Base-by-base conservation (phyloP, 352 stramenopile genomes). In the Elongisporangium senticosum region DNA sequence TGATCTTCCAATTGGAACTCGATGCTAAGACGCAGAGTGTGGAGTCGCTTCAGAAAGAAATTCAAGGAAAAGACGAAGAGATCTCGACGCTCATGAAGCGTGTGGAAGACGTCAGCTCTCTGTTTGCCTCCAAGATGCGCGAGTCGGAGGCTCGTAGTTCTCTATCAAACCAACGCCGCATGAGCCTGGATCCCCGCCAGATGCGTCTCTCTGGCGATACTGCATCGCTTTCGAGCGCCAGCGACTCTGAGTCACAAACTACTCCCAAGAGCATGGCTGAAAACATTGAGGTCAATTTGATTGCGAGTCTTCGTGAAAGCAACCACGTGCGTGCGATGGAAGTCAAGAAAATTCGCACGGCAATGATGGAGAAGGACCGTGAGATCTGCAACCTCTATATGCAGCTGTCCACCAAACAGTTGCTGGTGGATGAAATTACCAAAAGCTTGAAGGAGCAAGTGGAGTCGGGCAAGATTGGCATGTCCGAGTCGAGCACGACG, bases 301-400 rank as follows among this genome's bases (percentile, higher is more conserved):
- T 43, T 17, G 33, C 33, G 8, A 43, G 33, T 43, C 33, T 43
- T 43, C 33, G 33, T 15, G 33, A 43, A 43, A 43, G 33, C 33
- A 43, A 43, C 13, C 33, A 43, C 33, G 68, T 58, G 61, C 68
- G 47, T 53, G 63, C 64, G 54, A 71, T 71, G 47, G 75, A 88
- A 47, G 62, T 89, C 28, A 65, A 72, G 49, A 59, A 70, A 23
- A 72, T 92, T 37, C 67, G 66, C n/a, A 62, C 59, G 15, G 67
- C 71, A 17, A 61, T 92, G 23, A 69, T 80, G 55, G 83, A 89
- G 56, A 93, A 90, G 61, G 80, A 93, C 26, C 77, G 79, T n/a
- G 80, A 93, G 64, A 90, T 93, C 39, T 93, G 83, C 64, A 72
- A 79, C 50, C 61, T 93, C 10, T 87, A 93, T 48, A 80, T 89